A percentile compares a stretch with the other conserved stretches of the same genome.
Conservation (phyloP, 257 asterid genomes). For the Scutellaria baicalensis region DNA sequence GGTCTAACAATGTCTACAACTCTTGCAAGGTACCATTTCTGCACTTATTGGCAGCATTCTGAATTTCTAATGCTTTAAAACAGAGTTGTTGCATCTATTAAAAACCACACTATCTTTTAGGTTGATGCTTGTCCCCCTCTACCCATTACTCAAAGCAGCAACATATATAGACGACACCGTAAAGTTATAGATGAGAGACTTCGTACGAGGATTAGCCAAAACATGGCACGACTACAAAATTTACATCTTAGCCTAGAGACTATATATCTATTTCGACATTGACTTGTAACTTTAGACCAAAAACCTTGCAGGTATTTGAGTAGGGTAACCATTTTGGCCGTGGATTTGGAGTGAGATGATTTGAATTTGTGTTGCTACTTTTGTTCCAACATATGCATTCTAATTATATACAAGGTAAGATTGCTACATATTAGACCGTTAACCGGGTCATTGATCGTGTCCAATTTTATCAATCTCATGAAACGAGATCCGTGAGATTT, state of each 20-base stretch:
- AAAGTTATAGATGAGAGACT: slow-evolving; percentile 9
- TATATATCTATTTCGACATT: neutral
- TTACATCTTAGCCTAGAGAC: slow-evolving; percentile 7
- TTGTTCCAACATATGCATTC: neutral
- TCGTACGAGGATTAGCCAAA: slow-evolving; percentile 6
- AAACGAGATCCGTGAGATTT: too few species aligned
- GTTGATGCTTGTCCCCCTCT: slow-evolving; percentile 3
- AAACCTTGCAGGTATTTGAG: slow-evolving; percentile 11
- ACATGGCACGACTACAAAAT: neutral
- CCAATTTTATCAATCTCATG: too few species aligned
- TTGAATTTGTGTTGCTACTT: neutral
- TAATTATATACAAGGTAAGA: too few species aligned
- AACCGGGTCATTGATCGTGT: too few species aligned
- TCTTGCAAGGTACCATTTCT: slow-evolving; percentile 29
- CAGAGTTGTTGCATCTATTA: neutral
- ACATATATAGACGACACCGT: slow-evolving; percentile 6
- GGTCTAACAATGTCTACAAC: neutral
- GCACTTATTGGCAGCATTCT: neutral
- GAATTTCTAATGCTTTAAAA: neutral
- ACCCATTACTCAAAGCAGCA: slow-evolving; percentile 15
- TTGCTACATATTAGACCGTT: too few species aligned
- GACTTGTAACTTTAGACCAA: slow-evolving; percentile 5
- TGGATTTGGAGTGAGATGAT: neutral
- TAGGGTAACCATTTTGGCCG: slow-evolving; percentile 8
- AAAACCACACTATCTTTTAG: neutral